Conservation (phyloP, 2,329 filamentous ascomycete genomes). For the Neobulgaria alba region DNA sequence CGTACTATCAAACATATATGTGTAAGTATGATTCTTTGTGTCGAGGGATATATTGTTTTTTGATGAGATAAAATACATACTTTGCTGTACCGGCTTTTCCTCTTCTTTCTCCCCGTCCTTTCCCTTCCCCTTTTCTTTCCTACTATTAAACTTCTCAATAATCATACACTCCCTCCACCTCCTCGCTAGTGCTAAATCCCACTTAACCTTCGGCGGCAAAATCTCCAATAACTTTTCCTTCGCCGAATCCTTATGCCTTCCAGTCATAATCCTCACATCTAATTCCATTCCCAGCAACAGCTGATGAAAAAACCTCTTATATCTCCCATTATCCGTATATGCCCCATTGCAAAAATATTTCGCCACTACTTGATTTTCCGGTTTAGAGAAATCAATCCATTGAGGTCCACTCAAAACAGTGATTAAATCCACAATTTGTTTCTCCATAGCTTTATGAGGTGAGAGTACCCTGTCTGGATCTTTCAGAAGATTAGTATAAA, state of each 20-base stretch:
- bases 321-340: slow-evolving; percentile 41
- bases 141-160: slow-evolving; percentile 48
- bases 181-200: slow-evolving; percentile 65
- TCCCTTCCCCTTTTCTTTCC: no score
- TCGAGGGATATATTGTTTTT: no score
- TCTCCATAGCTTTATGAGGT: slow-evolving; percentile 56
- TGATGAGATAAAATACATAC: slow-evolving; percentile 30
- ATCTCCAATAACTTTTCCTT: slow-evolving; percentile 56
- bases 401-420: slow-evolving; percentile 57
- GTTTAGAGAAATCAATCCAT: slow-evolving; percentile 66
- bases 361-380: slow-evolving; percentile 64
- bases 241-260: slow-evolving; percentile 50
- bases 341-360: slow-evolving; percentile 60
- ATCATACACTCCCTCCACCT: slow-evolving; percentile 64
- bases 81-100: slow-evolving; percentile 40
- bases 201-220: slow-evolving; percentile 62
- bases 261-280: slow-evolving; percentile 58
- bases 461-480: slow-evolving; percentile 55
- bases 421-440: slow-evolving; percentile 65
- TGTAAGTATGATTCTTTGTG: no score
- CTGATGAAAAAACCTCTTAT: slow-evolving; percentile 66
- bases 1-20: slow-evolving; percentile 43
- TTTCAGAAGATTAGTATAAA: slow-evolving; percentile 60
- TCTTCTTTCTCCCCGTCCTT: background rate
- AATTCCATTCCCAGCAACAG: slow-evolving; percentile 66